Conservation (phyloP, 192 early-diverging fungal species). For the Coemansia sp. region DNA sequence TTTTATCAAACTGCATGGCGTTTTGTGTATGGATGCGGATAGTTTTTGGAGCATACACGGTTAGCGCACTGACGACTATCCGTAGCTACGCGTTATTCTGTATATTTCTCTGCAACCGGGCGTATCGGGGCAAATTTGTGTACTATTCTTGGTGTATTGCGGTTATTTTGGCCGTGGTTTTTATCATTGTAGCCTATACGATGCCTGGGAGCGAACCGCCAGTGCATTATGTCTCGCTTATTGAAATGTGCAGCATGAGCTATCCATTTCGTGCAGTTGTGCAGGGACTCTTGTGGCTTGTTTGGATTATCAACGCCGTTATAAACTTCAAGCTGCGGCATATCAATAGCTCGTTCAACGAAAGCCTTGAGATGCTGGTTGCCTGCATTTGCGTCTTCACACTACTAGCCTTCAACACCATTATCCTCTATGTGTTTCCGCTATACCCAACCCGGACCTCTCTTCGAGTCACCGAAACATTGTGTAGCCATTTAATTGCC, state of each 20-base stretch:
- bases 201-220: conserved; percentile 21
- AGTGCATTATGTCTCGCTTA: conserved; percentile 27
- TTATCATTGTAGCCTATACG: conserved; percentile 33
- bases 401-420: conserved; percentile 40
- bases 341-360: conserved; percentile 54
- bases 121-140: conserved; percentile 32
- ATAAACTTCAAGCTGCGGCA: conserved; percentile 48
- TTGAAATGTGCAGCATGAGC: conserved; percentile 50
- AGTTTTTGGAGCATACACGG: conserved; percentile 32
- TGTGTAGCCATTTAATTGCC: conserved; percentile 32
- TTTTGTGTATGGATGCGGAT: conserved; percentile 51
- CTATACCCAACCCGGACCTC: conserved; percentile 24
- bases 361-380: conserved; percentile 41
- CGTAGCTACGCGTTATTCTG: conserved; percentile 50
- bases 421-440: conserved; percentile 40
- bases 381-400: conserved; percentile 43
- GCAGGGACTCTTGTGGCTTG: conserved; percentile 42
- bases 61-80: conserved; percentile 39
- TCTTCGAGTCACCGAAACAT: conserved; percentile 24
- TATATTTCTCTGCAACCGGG: conserved; percentile 41
- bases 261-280: conserved; percentile 40
- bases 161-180: conserved; percentile 13
- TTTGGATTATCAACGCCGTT: conserved; percentile 36
- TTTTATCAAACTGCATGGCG: conserved; percentile 38
- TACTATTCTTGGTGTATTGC: conserved; percentile 19